A percentile compares a stretch with the other conserved stretches of the same genome.
Conservation (phyloP, 2,329 filamentous ascomycete species). For the Lojkania enalia region DNA sequence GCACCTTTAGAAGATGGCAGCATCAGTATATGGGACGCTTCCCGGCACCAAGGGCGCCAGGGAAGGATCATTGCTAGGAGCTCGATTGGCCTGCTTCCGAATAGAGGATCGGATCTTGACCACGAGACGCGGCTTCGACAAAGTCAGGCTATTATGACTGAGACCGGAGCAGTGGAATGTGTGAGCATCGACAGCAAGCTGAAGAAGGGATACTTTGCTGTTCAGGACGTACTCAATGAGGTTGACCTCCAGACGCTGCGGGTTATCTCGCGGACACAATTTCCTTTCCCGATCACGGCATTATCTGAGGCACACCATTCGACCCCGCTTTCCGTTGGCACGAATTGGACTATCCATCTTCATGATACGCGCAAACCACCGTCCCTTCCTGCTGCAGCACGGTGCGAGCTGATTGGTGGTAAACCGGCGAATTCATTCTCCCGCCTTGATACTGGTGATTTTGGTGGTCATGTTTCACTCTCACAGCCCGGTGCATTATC, state of each 20-base stretch:
- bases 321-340: slow-evolving; percentile 81
- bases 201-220: slow-evolving; percentile 76
- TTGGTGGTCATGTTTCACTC: slow-evolving; percentile 66
- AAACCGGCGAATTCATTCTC: slow-evolving; percentile 29
- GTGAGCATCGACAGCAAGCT: slow-evolving; percentile 74
- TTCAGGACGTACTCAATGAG: slow-evolving; percentile 76
- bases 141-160: slow-evolving; percentile 64
- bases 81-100: slow-evolving; percentile 66
- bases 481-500: slow-evolving; percentile 81
- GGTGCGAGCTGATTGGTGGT: slow-evolving; percentile 36
- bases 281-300: slow-evolving; percentile 81
- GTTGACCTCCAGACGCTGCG: slow-evolving; percentile 76
- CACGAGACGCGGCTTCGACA: slow-evolving; percentile 50
- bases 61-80: slow-evolving; percentile 70
- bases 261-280: slow-evolving; percentile 69
- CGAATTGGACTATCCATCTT: slow-evolving; percentile 77
- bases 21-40: slow-evolving; percentile 78
- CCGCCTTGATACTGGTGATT: slow-evolving; percentile 57
- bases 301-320: slow-evolving; percentile 70
- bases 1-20: slow-evolving; percentile 85
- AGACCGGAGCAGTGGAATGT: slow-evolving; percentile 74
- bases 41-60: slow-evolving; percentile 57
- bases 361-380: slow-evolving; percentile 68
- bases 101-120: slow-evolving; percentile 50
- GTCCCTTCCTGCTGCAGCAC: slow-evolving; percentile 14